Conservation (phyloP, 2,329 filamentous ascomycete species). For the Fusarium papillatum region DNA sequence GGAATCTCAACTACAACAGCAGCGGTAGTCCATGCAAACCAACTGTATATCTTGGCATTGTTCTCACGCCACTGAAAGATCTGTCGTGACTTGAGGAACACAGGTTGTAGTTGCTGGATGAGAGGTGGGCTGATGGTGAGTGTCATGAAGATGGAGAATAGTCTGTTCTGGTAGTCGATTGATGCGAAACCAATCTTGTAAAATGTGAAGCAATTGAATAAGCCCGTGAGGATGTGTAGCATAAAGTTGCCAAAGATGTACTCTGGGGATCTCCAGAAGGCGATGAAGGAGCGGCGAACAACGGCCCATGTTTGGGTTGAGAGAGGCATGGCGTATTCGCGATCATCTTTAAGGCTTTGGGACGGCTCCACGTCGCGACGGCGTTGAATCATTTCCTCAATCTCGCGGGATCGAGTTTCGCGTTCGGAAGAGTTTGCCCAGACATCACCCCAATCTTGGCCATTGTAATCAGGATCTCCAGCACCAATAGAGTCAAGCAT, state of each 20-base stretch:
- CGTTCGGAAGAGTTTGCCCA: slow-evolving; percentile 69
- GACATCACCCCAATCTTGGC: slow-evolving; percentile 73
- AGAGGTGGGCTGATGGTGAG: slow-evolving; percentile 81
- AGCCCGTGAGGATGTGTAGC: slow-evolving; percentile 71
- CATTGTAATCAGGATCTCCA: slow-evolving; percentile 70
- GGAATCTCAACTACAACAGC: slow-evolving; percentile 79
- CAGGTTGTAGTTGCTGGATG: slow-evolving; percentile 83
- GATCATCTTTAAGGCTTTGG: slow-evolving; percentile 60
- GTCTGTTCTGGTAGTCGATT: slow-evolving; percentile 76
- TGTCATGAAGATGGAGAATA: slow-evolving; percentile 85
- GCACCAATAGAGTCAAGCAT: slow-evolving; percentile 72
- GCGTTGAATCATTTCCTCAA: slow-evolving; percentile 63
- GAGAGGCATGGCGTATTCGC: slow-evolving; percentile 75
- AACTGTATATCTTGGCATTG: slow-evolving; percentile 85
- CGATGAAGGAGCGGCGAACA: slow-evolving; percentile 69
- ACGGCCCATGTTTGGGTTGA: slow-evolving; percentile 66
- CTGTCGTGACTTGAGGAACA: slow-evolving; percentile 74
- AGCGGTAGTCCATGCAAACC: slow-evolving; percentile 77
- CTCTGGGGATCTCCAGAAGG: slow-evolving; percentile 76
- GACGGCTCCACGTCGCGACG: slow-evolving; percentile 55
- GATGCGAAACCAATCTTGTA: slow-evolving; percentile 69
- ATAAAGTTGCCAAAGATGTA: slow-evolving; percentile 75
- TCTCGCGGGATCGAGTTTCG: slow-evolving; percentile 60
- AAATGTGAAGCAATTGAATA: slow-evolving; percentile 81
- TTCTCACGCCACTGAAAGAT: slow-evolving; percentile 81